Evolutionary conservation across 2,329 filamentous ascomycete species (phyloP).

Genomic region (Macrophomina pseudophaseolina): DNA sequence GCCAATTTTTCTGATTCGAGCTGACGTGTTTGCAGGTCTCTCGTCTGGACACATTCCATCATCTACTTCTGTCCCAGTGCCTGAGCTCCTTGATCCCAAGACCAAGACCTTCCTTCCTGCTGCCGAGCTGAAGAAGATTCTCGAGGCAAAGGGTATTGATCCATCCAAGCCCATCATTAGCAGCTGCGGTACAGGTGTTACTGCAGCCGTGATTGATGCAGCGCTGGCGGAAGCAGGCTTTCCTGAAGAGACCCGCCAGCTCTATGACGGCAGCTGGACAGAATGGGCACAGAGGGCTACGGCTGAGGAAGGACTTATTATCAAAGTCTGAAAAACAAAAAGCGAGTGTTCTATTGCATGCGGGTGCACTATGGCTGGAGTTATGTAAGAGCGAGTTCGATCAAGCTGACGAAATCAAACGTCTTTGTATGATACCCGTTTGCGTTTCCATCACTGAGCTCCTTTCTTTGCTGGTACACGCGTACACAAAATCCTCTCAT

Average conservation of each 20-base stretch:
- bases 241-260: conserved; percentile 69
- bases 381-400: conserved; percentile 8
- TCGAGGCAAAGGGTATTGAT: conserved; percentile 80
- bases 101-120: conserved; percentile 80
- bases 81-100: conserved; percentile 77
- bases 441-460: too few species aligned
- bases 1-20: not conserved
- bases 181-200: conserved; percentile 92
- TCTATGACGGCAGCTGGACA: conserved; percentile 99
- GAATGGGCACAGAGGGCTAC: conserved; percentile 74
- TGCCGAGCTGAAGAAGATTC: conserved; percentile 74
- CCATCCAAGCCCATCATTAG: conserved; percentile 80
- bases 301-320: conserved; percentile 66
- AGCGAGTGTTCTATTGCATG: not conserved
- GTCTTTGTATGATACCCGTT: conserved; percentile 8
- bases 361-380: not conserved
- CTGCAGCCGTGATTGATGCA: conserved; percentile 87
- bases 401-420: conserved; percentile 3
- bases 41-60: conserved; percentile 92
- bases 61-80: conserved; percentile 81
- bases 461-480: not conserved
- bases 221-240: conserved; percentile 80
- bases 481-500: not conserved
- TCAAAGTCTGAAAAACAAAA: conserved; percentile 49
- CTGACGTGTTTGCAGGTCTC: conserved; percentile 50